Conservation (phyloP, 768 basidiomycete genomes). For the Termitomyces sp. region DNA sequence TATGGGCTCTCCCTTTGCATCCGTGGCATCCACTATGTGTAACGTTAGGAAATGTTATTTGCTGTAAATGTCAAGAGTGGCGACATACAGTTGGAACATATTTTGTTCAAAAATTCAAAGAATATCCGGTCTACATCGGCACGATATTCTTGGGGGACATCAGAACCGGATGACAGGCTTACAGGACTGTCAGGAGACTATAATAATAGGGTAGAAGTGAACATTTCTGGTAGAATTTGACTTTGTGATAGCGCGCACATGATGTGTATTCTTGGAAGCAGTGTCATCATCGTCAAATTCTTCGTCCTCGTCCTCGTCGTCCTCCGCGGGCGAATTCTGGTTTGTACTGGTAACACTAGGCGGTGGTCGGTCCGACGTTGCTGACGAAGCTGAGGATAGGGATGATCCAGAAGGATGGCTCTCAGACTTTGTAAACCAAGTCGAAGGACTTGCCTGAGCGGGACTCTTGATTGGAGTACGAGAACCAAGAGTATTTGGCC, state of each 20-base stretch:
- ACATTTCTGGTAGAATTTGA: not conserved
- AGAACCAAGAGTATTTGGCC: conserved; percentile 12
- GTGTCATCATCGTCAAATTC: conserved; percentile 29
- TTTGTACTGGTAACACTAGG: conserved; percentile 23
- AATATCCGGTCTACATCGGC: conserved; percentile 86
- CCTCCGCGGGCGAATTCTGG: conserved; percentile 40
- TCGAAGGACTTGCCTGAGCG: conserved; percentile 7
- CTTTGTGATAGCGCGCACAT: conserved; percentile 6
- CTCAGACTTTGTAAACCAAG: conserved; percentile 17
- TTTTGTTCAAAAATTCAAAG: conserved; percentile 79
- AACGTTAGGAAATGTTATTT: conserved; percentile 15
- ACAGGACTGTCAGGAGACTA: conserved; percentile 27
- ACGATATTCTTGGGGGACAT: conserved; percentile 78
- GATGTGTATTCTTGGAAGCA: conserved; percentile 16
- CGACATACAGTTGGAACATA: conserved; percentile 82
- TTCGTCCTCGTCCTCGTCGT: conserved; percentile 37
- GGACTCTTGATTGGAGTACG: not conserved
- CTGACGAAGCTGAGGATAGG: conserved; percentile 19
- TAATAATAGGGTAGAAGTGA: not conserved
- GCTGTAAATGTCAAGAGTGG: conserved; percentile 5
- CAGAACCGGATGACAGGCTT: conserved; percentile 28
- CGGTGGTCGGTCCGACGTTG: conserved; percentile 22
- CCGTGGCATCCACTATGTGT: conserved; percentile 78
- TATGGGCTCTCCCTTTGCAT: conserved; percentile 93
- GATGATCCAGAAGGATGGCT: conserved; percentile 13